Conservation (phyloP, 2,329 filamentous ascomycete genomes). For the Aplosporella prunicola region DNA sequence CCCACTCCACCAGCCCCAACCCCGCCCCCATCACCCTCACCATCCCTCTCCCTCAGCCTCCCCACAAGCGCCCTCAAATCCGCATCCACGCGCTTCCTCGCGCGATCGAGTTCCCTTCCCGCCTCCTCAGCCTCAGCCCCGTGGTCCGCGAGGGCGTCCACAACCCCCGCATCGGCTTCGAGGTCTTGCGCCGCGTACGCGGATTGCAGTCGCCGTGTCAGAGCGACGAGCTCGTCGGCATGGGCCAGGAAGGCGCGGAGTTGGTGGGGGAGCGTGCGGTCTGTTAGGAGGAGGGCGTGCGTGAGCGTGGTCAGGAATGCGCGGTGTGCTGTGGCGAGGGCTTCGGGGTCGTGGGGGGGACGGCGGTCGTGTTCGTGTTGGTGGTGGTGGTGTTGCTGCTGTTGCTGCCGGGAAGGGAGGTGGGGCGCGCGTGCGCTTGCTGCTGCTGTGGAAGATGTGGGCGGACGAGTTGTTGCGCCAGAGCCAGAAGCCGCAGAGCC, state of each 20-base stretch:
- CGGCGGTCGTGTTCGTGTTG: constrained; percentile 2
- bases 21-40: constrained; percentile 20
- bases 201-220: constrained; percentile 63
- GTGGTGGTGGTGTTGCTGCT: neutral
- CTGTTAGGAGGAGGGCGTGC: constrained; percentile 57
- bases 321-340: constrained; percentile 69
- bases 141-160: constrained; percentile 44
- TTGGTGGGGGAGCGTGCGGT: constrained; percentile 51
- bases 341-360: constrained; percentile 69
- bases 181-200: constrained; percentile 73
- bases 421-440: neutral
- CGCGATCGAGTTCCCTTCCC: constrained; percentile 51
- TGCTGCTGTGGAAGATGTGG: no score
- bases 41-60: constrained; percentile 53
- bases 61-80: constrained; percentile 54
- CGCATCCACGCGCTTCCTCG: constrained; percentile 54
- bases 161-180: constrained; percentile 71
- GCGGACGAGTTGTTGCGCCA: no score
- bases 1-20: constrained; percentile 14
- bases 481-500: no score
- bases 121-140: constrained; percentile 63
- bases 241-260: constrained; percentile 60
- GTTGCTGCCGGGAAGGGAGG: neutral
- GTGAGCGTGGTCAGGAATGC: constrained; percentile 62
- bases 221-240: constrained; percentile 72